Conservation (phyloP, 2,329 filamentous ascomycete species). For the Claviceps paspali region DNA sequence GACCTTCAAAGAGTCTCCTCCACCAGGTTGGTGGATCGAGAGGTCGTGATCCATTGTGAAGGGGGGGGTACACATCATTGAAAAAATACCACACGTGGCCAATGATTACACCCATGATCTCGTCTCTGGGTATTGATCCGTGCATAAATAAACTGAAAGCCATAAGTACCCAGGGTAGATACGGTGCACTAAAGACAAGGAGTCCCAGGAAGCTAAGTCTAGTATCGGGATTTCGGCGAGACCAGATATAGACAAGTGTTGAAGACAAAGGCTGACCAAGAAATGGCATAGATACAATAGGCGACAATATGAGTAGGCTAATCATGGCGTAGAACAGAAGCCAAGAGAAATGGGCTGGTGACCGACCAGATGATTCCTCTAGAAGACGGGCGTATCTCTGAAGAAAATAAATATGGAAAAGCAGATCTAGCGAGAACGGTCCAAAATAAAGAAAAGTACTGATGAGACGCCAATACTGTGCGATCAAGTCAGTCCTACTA, state of each 20-base stretch:
- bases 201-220: conserved; percentile 78
- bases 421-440: conserved; percentile 78
- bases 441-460: conserved; percentile 98
- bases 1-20: conserved; percentile 66
- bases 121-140: conserved; percentile 79
- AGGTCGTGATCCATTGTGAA: conserved; percentile 71
- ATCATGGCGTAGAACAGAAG: conserved; percentile 72
- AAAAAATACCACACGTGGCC: conserved; percentile 99
- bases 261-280: conserved; percentile 87
- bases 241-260: conserved; percentile 96
- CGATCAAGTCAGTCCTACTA: conserved; percentile 5
- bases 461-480: conserved; percentile 86
- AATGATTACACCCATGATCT: conserved; percentile 87
- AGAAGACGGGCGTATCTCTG: conserved; percentile 90
- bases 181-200: conserved; percentile 83
- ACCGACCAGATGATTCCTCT: conserved; percentile 85
- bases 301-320: conserved; percentile 67
- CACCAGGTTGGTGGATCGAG: conserved; percentile 85
- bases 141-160: conserved; percentile 85
- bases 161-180: conserved; percentile 91
- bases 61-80: conserved; percentile 83
- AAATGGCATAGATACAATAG: conserved; percentile 81
- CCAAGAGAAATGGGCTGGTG: conserved; percentile 90
- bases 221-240: conserved; percentile 82
- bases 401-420: conserved; percentile 97